Conservation (phyloP, 2,329 filamentous ascomycete genomes). For the Beauveria bassiana region DNA sequence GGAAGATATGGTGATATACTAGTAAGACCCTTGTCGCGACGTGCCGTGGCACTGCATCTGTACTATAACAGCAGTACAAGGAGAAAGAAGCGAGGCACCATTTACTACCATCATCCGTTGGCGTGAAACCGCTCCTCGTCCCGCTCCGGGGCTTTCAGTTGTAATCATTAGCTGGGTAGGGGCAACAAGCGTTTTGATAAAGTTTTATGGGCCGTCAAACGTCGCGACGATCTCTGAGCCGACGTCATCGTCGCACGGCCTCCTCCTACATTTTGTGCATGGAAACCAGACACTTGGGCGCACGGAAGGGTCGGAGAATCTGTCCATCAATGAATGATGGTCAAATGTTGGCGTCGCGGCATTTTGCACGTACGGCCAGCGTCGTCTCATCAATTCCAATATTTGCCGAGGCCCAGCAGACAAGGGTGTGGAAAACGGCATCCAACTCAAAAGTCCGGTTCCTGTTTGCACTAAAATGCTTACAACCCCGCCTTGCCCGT, state of each 20-base stretch:
- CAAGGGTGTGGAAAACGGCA: background rate
- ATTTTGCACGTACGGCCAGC: background rate
- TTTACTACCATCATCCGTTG: background rate
- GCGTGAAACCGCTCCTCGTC: background rate
- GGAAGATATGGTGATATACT: slow-evolving; percentile 91
- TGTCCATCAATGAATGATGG: background rate
- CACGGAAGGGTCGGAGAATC: background rate
- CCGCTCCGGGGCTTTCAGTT: background rate
- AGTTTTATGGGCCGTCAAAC: slow-evolving; percentile 5
- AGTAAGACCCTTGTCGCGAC: slow-evolving; percentile 13
- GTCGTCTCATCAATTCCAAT: background rate
- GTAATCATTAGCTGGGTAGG: background rate
- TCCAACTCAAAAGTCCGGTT: slow-evolving; percentile 5
- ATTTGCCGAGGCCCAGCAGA: background rate
- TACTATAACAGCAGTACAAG: too few species aligned
- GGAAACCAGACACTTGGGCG: background rate
- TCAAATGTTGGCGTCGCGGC: background rate
- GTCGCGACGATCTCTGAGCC: background rate
- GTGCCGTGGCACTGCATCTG: background rate
- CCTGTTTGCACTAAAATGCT: background rate
- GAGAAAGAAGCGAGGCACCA: background rate
- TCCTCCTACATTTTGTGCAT: background rate
- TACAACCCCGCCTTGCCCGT: background rate
- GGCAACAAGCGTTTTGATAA: background rate
- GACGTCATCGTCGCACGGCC: slow-evolving; percentile 1